Conservation (phyloP, 805 yeast genomes). For the Sugiyamaella mastotermitis region DNA sequence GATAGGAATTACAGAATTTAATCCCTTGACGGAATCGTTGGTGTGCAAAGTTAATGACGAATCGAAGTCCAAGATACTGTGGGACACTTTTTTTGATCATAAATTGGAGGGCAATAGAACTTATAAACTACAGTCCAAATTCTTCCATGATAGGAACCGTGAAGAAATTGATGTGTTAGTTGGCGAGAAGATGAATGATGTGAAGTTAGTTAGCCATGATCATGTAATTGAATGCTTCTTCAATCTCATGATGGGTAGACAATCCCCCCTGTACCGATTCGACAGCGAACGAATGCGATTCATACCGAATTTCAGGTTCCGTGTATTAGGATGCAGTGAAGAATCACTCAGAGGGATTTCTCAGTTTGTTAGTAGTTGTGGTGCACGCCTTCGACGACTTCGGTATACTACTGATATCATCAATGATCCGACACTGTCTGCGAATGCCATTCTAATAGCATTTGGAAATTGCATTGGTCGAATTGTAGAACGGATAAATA, state of each 20-base stretch:
- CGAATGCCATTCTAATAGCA: conserved; percentile 9
- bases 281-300: conserved; percentile 5
- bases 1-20: too few species aligned
- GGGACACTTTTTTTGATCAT: too few species aligned
- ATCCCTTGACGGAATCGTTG: too few species aligned
- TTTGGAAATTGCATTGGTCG: conserved; percentile 13
- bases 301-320: neutral
- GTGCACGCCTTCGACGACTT: conserved; percentile 11
- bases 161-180: too few species aligned
- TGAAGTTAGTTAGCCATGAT: too few species aligned
- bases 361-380: conserved; percentile 5
- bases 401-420: conserved; percentile 7
- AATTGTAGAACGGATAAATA: conserved; percentile 6
- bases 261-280: conserved; percentile 9
- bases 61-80: too few species aligned
- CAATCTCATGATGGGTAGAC: conserved; percentile 11
- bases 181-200: too few species aligned
- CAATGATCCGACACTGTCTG: neutral
- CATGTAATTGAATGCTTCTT: too few species aligned
- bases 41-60: too few species aligned
- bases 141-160: too few species aligned
- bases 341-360: conserved; percentile 1
- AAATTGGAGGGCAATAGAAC: too few species aligned
- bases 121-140: too few species aligned
- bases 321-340: conserved; percentile 7